Evolutionary conservation across 129 eudicot genomes (phyloP).

Genomic region (Escallonia herrerae): DNA sequence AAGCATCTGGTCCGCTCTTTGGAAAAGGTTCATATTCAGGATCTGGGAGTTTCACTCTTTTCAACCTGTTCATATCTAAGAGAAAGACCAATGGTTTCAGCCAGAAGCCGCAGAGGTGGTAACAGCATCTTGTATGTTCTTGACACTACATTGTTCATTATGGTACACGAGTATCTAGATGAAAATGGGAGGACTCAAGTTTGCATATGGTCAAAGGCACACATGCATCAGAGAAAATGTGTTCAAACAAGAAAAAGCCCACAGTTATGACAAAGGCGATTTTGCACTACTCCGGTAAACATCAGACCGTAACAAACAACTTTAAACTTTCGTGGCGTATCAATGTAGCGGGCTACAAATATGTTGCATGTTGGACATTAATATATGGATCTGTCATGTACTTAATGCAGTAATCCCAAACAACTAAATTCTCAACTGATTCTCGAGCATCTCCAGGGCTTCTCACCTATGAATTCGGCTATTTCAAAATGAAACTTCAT

Average conservation of each 20-base stretch:
- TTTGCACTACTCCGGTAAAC: too few relatives aligned
- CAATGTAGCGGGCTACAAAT: too few relatives aligned
- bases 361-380: too few relatives aligned
- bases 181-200: not conserved
- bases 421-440: too few relatives aligned
- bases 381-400: too few relatives aligned
- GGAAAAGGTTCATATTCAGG: constrained; percentile 6
- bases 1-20: not conserved
- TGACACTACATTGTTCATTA: not conserved
- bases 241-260: not conserved
- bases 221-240: not conserved
- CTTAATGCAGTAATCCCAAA: too few relatives aligned
- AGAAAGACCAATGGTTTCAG: constrained; percentile 6
- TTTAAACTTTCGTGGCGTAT: too few relatives aligned
- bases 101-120: not conserved
- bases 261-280: too few relatives aligned
- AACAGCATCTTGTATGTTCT: not conserved
- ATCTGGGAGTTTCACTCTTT: constrained; percentile 23
- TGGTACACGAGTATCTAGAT: not conserved
- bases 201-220: not conserved
- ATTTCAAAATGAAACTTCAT: too few relatives aligned
- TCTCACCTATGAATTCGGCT: too few relatives aligned
- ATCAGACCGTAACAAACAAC: too few relatives aligned
- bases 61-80: constrained; percentile 22
- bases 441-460: too few relatives aligned